These are phyloP conservation scores for Lodderomyces parapsilosis DNA, from an alignment of 1,139 yeast species.

Conservation along the genomic window DNA sequence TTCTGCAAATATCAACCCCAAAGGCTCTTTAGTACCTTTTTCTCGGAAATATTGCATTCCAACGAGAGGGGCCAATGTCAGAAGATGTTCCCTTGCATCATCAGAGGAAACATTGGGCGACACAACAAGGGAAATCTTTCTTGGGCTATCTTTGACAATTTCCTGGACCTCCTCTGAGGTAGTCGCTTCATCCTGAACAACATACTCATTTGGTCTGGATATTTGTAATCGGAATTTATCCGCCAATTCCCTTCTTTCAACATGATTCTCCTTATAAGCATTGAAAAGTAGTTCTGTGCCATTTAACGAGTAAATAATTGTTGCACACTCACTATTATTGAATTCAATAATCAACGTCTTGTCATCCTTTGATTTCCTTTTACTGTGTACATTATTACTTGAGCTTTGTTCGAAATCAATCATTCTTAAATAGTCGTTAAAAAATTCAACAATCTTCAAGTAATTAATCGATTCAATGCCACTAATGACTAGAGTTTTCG, in stretches of 20 bases:
- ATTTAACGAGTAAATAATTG: conserved; percentile 52
- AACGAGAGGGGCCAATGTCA: conserved; percentile 21
- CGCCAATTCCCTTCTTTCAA: conserved; percentile 10
- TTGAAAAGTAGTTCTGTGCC: conserved; percentile 33
- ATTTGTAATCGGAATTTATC: conserved; percentile 14
- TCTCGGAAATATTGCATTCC: conserved; percentile 36
- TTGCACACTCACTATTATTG: conserved; percentile 55
- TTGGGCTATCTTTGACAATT: conserved; percentile 34
- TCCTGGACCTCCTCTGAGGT: conserved; percentile 16
- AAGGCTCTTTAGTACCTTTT: conserved; percentile 34
- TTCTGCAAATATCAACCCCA: conserved; percentile 43
- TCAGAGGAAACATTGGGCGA: conserved; percentile 27
- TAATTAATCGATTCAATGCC: conserved; percentile 42
- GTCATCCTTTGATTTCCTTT: conserved; percentile 36
- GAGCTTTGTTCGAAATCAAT: conserved; percentile 34
- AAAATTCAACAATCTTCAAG: conserved; percentile 40
- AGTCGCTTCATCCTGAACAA: conserved; percentile 32
- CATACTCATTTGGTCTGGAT: conserved; percentile 62
- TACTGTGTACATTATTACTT: conserved; percentile 29
- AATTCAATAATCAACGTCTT: conserved; percentile 51
- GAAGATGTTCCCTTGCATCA: conserved; percentile 25
- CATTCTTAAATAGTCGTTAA: conserved; percentile 40
- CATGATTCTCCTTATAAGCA: conserved; percentile 24
- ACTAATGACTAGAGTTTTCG: conserved; percentile 50
- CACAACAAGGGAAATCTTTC: conserved; percentile 31